Evolutionary conservation across 169 alveolate species (phyloP).

Genomic region (Plasmodium gaboni): DNA sequence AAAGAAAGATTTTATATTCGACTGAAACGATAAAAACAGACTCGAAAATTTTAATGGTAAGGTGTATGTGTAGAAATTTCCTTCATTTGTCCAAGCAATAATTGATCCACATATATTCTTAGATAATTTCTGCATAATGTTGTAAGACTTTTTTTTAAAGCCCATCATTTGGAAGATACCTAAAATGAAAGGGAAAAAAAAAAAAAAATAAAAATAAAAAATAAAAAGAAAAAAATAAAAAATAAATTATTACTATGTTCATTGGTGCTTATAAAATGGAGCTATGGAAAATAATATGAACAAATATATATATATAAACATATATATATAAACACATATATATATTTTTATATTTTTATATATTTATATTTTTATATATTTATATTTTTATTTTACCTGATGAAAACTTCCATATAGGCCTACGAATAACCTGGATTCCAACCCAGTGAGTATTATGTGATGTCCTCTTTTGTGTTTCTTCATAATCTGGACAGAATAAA

Average conservation of each 20-base stretch:
- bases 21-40: slow-evolving; percentile 60
- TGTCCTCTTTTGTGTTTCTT: neutral
- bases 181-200: neutral
- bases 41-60: slow-evolving; percentile 69
- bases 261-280: too few species aligned
- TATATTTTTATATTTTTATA: too few species aligned
- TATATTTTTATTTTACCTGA: slow-evolving; percentile 18
- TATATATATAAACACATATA: too few species aligned
- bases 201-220: neutral
- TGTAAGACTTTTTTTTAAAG: slow-evolving; percentile 26
- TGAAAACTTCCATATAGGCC: slow-evolving; percentile 47
- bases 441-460: slow-evolving; percentile 45
- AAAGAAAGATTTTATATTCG: slow-evolving; percentile 64
- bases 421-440: slow-evolving; percentile 43
- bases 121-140: slow-evolving; percentile 49
- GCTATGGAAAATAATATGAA: too few species aligned
- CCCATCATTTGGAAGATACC: slow-evolving; percentile 23
- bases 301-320: too few species aligned
- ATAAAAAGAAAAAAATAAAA: too few species aligned
- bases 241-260: too few species aligned
- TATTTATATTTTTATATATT: too few species aligned
- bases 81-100: slow-evolving; percentile 76
- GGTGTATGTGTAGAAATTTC: slow-evolving; percentile 57
- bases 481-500: slow-evolving; percentile 66
- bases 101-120: slow-evolving; percentile 49